Percentiles rank a stretch among this genome's conserved stretches.
phyloP scores from a whole-genome alignment of 345 rosid genomes.

The Citrus unshiu region DNA sequence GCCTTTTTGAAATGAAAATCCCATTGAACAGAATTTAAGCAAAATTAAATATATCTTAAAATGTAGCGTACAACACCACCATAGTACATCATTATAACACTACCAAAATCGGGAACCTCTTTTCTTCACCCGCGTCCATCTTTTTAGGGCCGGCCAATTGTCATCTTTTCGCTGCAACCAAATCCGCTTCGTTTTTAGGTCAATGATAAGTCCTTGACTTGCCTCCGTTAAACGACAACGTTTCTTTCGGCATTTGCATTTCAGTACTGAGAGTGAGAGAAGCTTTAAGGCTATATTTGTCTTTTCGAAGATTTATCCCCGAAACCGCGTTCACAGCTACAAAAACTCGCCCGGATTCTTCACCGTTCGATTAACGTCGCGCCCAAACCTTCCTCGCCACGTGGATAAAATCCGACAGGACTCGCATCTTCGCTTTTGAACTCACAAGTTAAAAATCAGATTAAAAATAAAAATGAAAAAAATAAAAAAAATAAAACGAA shows the following conservation, averaged over 20 bases:
- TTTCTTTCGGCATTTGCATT: background rate
- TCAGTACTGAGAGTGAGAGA: too few species aligned
- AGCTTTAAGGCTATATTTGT: background rate
- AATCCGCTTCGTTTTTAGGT: background rate
- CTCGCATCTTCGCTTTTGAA: background rate
- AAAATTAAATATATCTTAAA: background rate
- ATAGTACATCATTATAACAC: background rate
- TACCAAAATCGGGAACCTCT: background rate
- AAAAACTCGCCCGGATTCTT: background rate
- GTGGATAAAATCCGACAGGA: background rate
- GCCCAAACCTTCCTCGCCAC: background rate
- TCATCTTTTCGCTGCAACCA: background rate
- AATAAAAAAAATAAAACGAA: background rate
- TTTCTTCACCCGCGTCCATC: background rate
- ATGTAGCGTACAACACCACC: background rate
- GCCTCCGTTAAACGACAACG: background rate
- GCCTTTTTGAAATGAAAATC: background rate
- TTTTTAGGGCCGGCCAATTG: background rate
- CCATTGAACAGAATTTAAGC: background rate
- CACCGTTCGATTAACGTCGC: background rate
- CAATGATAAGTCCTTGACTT: background rate
- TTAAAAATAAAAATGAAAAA: background rate
- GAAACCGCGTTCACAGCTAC: background rate
- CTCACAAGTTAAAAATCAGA: background rate
- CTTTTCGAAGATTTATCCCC: background rate